Conservation (phyloP, 2,329 filamentous ascomycete species). For the Lasiodiplodia gonubiensis region DNA sequence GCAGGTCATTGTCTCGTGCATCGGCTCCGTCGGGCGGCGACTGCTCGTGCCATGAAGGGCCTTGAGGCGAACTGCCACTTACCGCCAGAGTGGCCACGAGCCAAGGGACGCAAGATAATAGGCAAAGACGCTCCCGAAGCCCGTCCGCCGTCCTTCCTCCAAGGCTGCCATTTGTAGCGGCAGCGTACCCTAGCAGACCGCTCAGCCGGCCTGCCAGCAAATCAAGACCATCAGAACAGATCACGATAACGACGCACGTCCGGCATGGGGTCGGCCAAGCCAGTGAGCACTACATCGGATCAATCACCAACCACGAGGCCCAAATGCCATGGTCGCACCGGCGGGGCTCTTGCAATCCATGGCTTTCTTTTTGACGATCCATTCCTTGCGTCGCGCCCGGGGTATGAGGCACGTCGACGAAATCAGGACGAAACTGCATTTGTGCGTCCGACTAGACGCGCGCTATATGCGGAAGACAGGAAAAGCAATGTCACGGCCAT, state of each 20-base stretch:
- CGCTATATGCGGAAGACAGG: background rate
- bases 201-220: conserved; percentile 9
- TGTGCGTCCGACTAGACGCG: conserved; percentile 5
- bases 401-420: conserved; percentile 16
- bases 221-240: background rate
- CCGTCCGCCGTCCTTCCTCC: background rate
- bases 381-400: conserved; percentile 12
- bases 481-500: background rate
- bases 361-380: conserved; percentile 4
- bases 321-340: conserved; percentile 6
- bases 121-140: conserved; percentile 3
- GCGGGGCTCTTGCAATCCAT: conserved; percentile 5
- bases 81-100: conserved; percentile 23
- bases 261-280: conserved; percentile 8
- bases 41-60: conserved; percentile 8
- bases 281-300: conserved; percentile 26
- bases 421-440: conserved; percentile 12
- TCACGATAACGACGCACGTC: conserved; percentile 19
- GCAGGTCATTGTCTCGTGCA: conserved; percentile 22
- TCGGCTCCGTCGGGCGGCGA: background rate
- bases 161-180: conserved; percentile 1
- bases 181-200: conserved; percentile 9
- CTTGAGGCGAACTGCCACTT: background rate
- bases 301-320: conserved; percentile 23
- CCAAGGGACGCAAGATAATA: conserved; percentile 21